These are phyloP conservation scores for Xylariaceae sp. DNA, from an alignment of 2,329 filamentous ascomycete genomes.

Conservation along the genomic window DNA sequence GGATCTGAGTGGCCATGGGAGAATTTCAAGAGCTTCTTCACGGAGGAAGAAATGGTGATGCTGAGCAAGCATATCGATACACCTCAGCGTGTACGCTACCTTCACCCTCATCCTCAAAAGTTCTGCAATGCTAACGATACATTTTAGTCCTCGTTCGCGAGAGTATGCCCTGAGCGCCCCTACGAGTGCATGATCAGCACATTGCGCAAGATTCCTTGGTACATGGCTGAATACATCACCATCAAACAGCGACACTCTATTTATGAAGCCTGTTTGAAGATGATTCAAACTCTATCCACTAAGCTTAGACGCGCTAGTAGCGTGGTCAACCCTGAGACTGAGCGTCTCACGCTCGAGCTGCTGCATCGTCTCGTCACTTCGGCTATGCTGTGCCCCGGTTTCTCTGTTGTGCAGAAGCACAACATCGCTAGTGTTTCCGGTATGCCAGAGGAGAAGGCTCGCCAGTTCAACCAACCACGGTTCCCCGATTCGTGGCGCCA, in stretches of 20 bases:
- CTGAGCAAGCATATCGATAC: constrained; percentile 68
- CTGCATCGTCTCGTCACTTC: constrained; percentile 59
- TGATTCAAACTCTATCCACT: constrained; percentile 54
- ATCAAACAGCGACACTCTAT: constrained; percentile 62
- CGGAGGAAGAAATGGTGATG: constrained; percentile 68
- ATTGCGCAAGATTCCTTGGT: constrained; percentile 69
- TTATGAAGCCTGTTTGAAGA: constrained; percentile 56
- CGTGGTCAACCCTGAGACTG: background rate
- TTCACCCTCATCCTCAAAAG: constrained; percentile 10
- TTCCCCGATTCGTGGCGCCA: constrained; percentile 58
- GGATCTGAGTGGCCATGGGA: constrained; percentile 51
- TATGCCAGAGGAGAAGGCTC: constrained; percentile 46
- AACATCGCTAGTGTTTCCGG: constrained; percentile 56
- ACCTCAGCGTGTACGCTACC: constrained; percentile 62
- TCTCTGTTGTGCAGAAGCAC: constrained; percentile 67
- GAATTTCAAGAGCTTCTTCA: constrained; percentile 66
- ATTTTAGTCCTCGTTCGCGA: constrained; percentile 63
- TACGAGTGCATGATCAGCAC: constrained; percentile 72
- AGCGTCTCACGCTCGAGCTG: constrained; percentile 60
- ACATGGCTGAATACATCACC: constrained; percentile 62
- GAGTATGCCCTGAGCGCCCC: constrained; percentile 67
- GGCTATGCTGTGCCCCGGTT: constrained; percentile 65
- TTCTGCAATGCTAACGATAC: constrained; percentile 1
- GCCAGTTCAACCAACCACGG: constrained; percentile 55
- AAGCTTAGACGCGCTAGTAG: constrained; percentile 48